phyloP scores from a whole-genome alignment of 2,329 filamentous ascomycete species.

The Calcarisporium arbuscula region DNA sequence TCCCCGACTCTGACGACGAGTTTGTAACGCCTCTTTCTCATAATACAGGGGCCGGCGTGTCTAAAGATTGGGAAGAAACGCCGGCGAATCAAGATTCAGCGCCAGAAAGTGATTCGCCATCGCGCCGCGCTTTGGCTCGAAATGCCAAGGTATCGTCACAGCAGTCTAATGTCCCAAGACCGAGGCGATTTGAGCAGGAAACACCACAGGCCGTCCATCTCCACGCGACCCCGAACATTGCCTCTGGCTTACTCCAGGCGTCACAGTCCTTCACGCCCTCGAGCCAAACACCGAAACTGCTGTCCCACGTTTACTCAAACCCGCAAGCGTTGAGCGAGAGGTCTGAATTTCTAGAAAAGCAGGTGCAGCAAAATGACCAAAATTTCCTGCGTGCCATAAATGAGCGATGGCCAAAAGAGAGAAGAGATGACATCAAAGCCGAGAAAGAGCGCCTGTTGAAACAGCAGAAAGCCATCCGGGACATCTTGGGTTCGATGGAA shows the following conservation, averaged over 20 bases:
- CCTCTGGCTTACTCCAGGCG: too few species aligned
- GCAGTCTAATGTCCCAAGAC: too few species aligned
- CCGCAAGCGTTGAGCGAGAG: slow-evolving; percentile 26
- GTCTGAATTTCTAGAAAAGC: slow-evolving; percentile 30
- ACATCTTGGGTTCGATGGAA: slow-evolving; percentile 34
- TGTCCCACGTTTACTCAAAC: slow-evolving; percentile 23
- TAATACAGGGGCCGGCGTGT: slow-evolving; percentile 10
- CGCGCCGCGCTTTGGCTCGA: too few species aligned
- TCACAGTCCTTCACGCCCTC: slow-evolving; percentile 4
- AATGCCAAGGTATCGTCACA: too few species aligned
- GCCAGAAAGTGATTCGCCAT: too few species aligned
- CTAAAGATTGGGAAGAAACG: too few species aligned
- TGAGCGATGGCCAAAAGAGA: slow-evolving; percentile 38
- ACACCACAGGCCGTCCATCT: too few species aligned
- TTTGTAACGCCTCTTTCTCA: slow-evolving; percentile 31
- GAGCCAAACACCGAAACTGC: slow-evolving; percentile 20
- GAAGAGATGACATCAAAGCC: slow-evolving; percentile 39
- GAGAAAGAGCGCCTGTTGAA: slow-evolving; percentile 42
- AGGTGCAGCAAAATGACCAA: slow-evolving; percentile 40
- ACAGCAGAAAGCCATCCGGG: slow-evolving; percentile 38
- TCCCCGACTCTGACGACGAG: slow-evolving; percentile 54
- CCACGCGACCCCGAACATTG: too few species aligned
- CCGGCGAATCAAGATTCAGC: too few species aligned
- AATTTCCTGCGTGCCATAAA: slow-evolving; percentile 42
- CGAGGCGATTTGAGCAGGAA: too few species aligned